Base-by-base conservation (phyloP, 2,329 filamentous ascomycete genomes). In the Paecilomyces niveus region DNA sequence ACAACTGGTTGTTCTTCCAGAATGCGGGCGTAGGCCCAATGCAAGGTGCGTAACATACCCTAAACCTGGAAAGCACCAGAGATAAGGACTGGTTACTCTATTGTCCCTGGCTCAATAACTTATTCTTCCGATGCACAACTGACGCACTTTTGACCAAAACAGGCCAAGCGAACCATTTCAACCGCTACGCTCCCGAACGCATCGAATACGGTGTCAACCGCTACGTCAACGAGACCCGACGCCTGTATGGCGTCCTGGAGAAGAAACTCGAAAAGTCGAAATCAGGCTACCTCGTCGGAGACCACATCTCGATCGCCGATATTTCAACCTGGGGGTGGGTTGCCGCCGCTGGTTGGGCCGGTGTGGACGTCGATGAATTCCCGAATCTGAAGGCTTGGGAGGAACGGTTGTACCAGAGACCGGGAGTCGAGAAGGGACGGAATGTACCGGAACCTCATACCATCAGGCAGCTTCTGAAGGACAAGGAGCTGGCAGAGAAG, bases 261-360 rank as follows among this genome's bases (percentile, higher is more conserved):
- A 84, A 82, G 54, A 86, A 92, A 57, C 83, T 96, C 5, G 68
- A 74, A 7, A 70, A 72, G 11, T 80, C 75, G 49, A 77, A 78
- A 55, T 76, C 74, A 9, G 77, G 78, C 11, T 86, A 81, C 65
- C 66, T 85, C 10, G 79, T 83, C 4, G 77, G 76, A 5, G 76
- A 79, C 58, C 76, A 77, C 55, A 68, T 76, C 54, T 74, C 74
- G 22, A 74, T 78, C 53, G 90, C 90, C 1, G 92, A 96, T 71
- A 89, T 96, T 60, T 80, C 89, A 50, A 84, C 85, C 71, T 92
- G 88, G 83, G 89, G 89, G 26, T 95, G 91, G 90, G 81, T 93
- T 3, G 80, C 85, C 3, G 71, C 74, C 1, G 78, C 83, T 1
- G 75, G 78, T 15, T 84, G 87, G 79, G 78, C 81, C 0, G 87